A percentile compares a stretch with the other conserved stretches of the same genome.
These are phyloP conservation scores for Xerophyta viscosa DNA, from an alignment of 106 monocot genomes.

Conservation along the genomic window DNA sequence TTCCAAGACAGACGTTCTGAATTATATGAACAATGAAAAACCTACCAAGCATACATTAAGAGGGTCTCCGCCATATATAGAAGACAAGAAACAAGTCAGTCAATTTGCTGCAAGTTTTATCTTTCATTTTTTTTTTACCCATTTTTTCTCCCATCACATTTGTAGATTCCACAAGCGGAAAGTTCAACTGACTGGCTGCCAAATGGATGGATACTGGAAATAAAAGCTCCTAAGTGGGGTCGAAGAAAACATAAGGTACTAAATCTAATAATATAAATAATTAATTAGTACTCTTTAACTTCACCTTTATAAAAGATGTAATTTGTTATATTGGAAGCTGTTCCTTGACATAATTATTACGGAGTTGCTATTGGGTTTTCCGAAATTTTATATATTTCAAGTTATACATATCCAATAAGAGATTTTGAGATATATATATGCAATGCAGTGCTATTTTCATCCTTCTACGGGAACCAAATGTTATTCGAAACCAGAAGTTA, in stretches of 20 bases:
- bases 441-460: neutral
- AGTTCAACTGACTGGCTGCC: slow-evolving; percentile 24
- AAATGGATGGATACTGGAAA: slow-evolving; percentile 27
- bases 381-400: no score
- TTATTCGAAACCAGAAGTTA: neutral
- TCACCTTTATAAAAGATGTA: neutral
- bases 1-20: slow-evolving; percentile 23
- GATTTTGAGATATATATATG: neutral
- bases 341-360: no score
- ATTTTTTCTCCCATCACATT: neutral
- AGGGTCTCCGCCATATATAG: neutral
- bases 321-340: neutral
- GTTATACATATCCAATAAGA: no score
- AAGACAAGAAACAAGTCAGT: slow-evolving; percentile 13
- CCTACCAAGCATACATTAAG: neutral
- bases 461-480: no score
- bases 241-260: slow-evolving; percentile 22
- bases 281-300: neutral
- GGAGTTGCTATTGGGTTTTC: no score
- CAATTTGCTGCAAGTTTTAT: neutral
- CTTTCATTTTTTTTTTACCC: neutral
- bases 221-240: slow-evolving; percentile 13
- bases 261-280: neutral
- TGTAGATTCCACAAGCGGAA: neutral
- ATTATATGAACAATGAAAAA: slow-evolving; percentile 10